A percentile compares a stretch with the other conserved stretches of the same genome.
phyloP scores from a whole-genome alignment of 306 rosid species.

The Cyclanthera cordifolia region DNA sequence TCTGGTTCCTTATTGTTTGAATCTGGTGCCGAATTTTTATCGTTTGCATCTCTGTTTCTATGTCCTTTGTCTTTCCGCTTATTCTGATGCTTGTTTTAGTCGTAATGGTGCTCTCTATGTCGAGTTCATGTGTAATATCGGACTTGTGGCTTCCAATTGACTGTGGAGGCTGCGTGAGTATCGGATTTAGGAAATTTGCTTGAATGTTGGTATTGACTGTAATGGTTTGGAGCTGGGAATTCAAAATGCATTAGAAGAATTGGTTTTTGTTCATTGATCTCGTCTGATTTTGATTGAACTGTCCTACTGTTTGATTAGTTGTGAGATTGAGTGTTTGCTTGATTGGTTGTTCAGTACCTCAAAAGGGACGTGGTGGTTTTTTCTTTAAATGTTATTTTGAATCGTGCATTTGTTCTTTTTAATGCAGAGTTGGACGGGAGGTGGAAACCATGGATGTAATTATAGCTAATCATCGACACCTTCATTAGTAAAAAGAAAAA shows the following conservation, averaged over 20 bases:
- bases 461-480: neutral
- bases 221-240: neutral
- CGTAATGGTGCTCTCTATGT: neutral
- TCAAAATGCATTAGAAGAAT: neutral
- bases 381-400: neutral
- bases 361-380: neutral
- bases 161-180: neutral
- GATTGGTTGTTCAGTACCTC: neutral
- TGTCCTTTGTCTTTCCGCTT: neutral
- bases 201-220: neutral
- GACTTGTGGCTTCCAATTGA: neutral
- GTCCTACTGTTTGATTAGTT: neutral
- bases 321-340: neutral
- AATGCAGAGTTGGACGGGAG: conserved; percentile 22
- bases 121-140: neutral
- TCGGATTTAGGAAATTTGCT: neutral
- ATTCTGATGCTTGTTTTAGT: neutral
- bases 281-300: neutral
- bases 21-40: neutral
- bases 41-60: neutral
- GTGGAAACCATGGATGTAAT: neutral
- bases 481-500: neutral
- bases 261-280: neutral
- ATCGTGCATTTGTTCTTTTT: neutral
- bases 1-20: neutral